phyloP scores from a whole-genome alignment of 2,329 filamentous ascomycete species.

The Ophiostoma himal-ulmi region DNA sequence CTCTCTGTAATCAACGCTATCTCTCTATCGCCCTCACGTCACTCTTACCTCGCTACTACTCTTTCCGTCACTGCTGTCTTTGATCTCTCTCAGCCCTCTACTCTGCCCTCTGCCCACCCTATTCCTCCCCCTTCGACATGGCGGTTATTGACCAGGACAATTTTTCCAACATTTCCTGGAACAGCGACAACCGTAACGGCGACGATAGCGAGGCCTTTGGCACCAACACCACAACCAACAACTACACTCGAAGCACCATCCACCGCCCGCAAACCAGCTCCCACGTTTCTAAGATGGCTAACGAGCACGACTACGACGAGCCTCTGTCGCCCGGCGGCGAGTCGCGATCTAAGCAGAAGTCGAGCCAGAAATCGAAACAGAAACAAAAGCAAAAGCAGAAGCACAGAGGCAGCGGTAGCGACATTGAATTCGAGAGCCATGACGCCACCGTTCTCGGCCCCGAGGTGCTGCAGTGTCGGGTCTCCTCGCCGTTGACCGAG shows the following conservation, averaged over 20 bases:
- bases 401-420: constrained; percentile 43
- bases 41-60: constrained; percentile 11
- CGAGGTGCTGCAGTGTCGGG: constrained; percentile 76
- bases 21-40: constrained; percentile 8
- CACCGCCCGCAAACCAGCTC: constrained; percentile 35
- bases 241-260: constrained; percentile 29
- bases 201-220: constrained; percentile 35
- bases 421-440: constrained; percentile 46
- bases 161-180: constrained; percentile 78
- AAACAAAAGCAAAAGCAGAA: constrained; percentile 34
- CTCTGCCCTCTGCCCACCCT: background rate
- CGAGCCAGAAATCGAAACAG: constrained; percentile 36
- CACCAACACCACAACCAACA: constrained; percentile 38
- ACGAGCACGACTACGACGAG: constrained; percentile 20
- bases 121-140: constrained; percentile 30
- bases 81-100: background rate
- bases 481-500: constrained; percentile 83
- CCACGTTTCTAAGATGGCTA: constrained; percentile 17
- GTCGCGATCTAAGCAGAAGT: constrained; percentile 14
- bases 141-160: constrained; percentile 57
- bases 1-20: constrained; percentile 1
- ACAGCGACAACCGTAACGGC: constrained; percentile 49
- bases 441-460: constrained; percentile 60
- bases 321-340: constrained; percentile 19
- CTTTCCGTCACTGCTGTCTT: constrained; percentile 2